Conservation (phyloP, 2,329 filamentous ascomycete species). For the Madurella mycetomatis region DNA sequence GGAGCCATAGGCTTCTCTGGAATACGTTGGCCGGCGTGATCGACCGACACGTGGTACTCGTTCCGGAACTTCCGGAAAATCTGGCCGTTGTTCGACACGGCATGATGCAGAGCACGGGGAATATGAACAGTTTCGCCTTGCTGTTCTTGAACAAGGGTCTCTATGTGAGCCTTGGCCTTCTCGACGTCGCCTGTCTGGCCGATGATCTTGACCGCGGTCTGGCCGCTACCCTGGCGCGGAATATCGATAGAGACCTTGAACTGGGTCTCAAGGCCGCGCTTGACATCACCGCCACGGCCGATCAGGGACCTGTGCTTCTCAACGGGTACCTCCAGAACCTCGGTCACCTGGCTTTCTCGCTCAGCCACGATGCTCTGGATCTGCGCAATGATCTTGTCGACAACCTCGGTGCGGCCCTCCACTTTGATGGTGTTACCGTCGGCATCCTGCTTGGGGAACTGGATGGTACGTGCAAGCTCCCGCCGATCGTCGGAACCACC, state of each 20-base stretch:
- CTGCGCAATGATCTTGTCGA: constrained; percentile 80
- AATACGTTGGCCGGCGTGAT: constrained; percentile 76
- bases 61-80: constrained; percentile 89
- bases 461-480: constrained; percentile 81
- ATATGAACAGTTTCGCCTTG: constrained; percentile 84
- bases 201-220: constrained; percentile 80
- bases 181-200: constrained; percentile 75
- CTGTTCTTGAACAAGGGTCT: constrained; percentile 73
- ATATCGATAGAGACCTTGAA: constrained; percentile 87
- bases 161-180: constrained; percentile 82
- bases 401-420: constrained; percentile 77
- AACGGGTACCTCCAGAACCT: constrained; percentile 74
- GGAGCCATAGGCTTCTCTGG: constrained; percentile 61
- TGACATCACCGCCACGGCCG: constrained; percentile 82
- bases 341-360: constrained; percentile 76
- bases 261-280: constrained; percentile 77
- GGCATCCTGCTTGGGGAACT: constrained; percentile 86
- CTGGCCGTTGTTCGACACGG: constrained; percentile 80
- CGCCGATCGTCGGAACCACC: constrained; percentile 85
- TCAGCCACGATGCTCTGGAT: constrained; percentile 80
- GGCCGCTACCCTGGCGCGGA: constrained; percentile 79
- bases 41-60: constrained; percentile 83
- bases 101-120: constrained; percentile 77
- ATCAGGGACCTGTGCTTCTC: constrained; percentile 91
- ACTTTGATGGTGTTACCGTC: constrained; percentile 81